Base-by-base conservation (phyloP, 2,329 filamentous ascomycete species). In the Diplocarpon mali region DNA sequence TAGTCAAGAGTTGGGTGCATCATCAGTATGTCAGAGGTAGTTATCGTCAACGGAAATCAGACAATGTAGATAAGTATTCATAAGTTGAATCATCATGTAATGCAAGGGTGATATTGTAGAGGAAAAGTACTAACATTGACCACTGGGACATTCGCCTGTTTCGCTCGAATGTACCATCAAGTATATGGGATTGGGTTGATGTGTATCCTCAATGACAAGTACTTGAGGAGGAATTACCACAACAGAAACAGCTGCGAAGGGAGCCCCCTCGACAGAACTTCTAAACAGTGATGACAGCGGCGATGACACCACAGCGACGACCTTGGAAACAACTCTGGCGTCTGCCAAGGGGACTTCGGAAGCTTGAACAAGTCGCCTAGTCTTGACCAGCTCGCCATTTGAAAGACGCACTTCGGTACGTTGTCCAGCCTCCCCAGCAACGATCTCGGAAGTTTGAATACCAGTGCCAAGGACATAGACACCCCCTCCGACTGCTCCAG, bases 61-160 rank as follows among this genome's bases (percentile, higher is more conserved):
- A 85, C 88, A 96, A 96, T 95, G 90, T 96, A 95, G 90, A 95
- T 96, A 96, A 96, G 89, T 89, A 86, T 92, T 93, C 75, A 67
- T 72, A 71, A 67, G 65, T 68, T 75, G 67, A 67, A 73, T 95
- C 89, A 96, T 95, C 90, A 88, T 83, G 62, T 72, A 74, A 72
- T 62, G 58, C 56, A 37, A 44, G 40, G 45, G 40, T 32, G n/a
- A 3, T 14, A 45, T 49, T 48, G 52, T 51, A 35, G 32, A 32
- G 52, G 49, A 47, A 35, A 50, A 43, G 20, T 47, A 85, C 90
- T 87, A 76, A 98, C 90, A 80, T 78, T 96, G 88, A 67, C 83
- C 80, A 51, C 65, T 53, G 20, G 90, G 89, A 64, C 92, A 96
- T 69, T 96, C 90, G 50, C 89, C 89, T 35, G 89, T 90, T 47